Percentiles rank a stretch among this genome's conserved stretches.
Evolutionary conservation across 176 grass and related monocot species (phyloP).

Genomic region (Carex myosuroides): DNA sequence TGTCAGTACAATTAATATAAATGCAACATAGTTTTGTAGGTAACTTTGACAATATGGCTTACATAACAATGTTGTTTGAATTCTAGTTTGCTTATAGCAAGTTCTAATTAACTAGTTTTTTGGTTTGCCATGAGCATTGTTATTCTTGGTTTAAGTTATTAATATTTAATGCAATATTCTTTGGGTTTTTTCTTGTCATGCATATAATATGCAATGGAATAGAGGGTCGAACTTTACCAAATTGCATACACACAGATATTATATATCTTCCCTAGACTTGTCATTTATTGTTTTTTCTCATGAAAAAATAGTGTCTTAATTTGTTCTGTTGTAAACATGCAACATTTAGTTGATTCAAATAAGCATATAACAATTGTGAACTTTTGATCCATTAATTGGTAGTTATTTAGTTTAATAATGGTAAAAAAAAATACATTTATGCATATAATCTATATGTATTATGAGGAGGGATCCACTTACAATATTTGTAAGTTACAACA

Average conservation of each 20-base stretch:
- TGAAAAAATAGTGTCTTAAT: background rate
- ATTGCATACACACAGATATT: background rate
- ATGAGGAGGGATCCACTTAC: too few relatives aligned
- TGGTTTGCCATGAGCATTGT: background rate
- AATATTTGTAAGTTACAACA: too few relatives aligned
- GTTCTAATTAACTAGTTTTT: background rate
- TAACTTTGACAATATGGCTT: background rate
- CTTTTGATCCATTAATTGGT: too few relatives aligned
- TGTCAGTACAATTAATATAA: slow-evolving; percentile 8
- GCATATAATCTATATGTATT: too few relatives aligned
- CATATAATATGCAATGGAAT: background rate
- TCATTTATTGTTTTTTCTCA: background rate
- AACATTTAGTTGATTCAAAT: background rate
- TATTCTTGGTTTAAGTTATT: background rate
- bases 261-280: background rate
- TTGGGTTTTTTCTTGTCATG: background rate
- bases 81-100: background rate
- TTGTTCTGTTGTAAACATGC: background rate
- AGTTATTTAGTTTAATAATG: too few relatives aligned
- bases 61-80: slow-evolving; percentile 4
- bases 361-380: background rate
- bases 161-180: background rate
- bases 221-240: background rate
- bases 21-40: slow-evolving; percentile 11
- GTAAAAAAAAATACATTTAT: too few relatives aligned